Percentiles rank a stretch among this genome's conserved stretches.
phyloP scores from a whole-genome alignment of 805 yeast genomes.

The Suhomyces sp. region DNA sequence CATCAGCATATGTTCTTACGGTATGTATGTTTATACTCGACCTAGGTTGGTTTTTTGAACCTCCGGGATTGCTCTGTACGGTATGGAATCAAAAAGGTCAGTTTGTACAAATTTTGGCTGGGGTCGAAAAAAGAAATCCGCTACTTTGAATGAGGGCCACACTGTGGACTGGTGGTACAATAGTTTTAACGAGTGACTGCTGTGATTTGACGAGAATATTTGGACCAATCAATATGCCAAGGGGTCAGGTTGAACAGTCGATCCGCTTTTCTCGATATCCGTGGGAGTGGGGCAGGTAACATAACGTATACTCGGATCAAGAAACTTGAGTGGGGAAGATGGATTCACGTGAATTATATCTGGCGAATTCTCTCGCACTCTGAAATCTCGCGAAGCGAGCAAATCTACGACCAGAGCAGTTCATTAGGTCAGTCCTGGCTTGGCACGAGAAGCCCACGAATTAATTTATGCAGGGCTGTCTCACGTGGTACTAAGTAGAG shows the following conservation, averaged over 20 bases:
- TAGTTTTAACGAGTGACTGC: neutral
- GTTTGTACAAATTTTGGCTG: neutral
- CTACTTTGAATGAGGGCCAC: neutral
- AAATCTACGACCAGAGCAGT: neutral
- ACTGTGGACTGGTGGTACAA: neutral
- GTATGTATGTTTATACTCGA: neutral
- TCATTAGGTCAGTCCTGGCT: neutral
- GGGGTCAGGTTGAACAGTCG: neutral
- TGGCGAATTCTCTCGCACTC: neutral
- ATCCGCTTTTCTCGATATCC: neutral
- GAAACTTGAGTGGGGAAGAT: neutral
- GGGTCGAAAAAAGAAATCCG: neutral
- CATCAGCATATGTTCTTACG: neutral
- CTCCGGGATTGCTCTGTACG: neutral
- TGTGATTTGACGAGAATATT: neutral
- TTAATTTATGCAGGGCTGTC: neutral
- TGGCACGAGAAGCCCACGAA: neutral
- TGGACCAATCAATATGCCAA: neutral
- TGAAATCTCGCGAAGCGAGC: neutral
- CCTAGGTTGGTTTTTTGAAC: neutral
- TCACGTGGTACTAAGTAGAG: neutral
- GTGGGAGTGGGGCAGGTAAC: neutral
- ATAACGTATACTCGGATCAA: neutral
- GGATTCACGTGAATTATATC: neutral
- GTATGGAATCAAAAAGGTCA: neutral